A percentile compares a stretch with the other conserved stretches of the same genome.
Conservation (phyloP, 2,329 filamentous ascomycete genomes). For the Ceratocystis variospora region DNA sequence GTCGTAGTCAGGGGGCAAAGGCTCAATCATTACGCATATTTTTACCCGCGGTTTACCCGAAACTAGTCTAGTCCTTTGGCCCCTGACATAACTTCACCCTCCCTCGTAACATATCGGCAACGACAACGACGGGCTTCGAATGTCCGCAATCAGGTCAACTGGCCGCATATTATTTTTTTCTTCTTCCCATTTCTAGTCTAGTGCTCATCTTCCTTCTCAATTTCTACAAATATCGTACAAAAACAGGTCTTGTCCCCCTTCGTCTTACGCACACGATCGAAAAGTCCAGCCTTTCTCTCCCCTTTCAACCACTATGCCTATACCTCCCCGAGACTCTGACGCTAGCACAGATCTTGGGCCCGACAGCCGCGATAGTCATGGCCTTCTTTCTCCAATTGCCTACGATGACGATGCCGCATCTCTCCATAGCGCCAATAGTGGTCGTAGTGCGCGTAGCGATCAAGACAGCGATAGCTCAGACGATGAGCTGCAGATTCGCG, state of each 20-base stretch:
- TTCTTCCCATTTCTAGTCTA: not conserved
- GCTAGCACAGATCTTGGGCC: not conserved
- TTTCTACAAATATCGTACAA: no score
- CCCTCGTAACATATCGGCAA: not conserved
- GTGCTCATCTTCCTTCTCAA: not conserved
- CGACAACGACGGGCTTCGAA: not conserved
- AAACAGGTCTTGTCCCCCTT: not conserved
- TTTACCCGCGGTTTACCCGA: not conserved
- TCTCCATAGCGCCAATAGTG: constrained; percentile 35
- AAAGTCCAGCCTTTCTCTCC: not conserved
- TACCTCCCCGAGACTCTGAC: not conserved
- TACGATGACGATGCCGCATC: constrained; percentile 59
- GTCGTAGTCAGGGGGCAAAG: not conserved
- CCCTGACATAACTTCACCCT: not conserved
- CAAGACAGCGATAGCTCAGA: constrained; percentile 67
- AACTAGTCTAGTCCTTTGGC: not conserved
- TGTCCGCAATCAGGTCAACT: not conserved
- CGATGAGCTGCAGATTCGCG: constrained; percentile 51
- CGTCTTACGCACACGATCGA: not conserved
- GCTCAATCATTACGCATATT: not conserved
- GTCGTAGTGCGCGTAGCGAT: constrained; percentile 52
- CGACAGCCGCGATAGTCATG: not conserved
- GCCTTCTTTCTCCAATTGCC: constrained; percentile 45
- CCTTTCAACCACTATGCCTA: not conserved
- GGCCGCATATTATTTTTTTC: not conserved